Evolutionary conservation across 345 rosid genomes (phyloP), one percentile per base, ranked within the genome.

Genomic region (Lumnitzera littorea): DNA sequence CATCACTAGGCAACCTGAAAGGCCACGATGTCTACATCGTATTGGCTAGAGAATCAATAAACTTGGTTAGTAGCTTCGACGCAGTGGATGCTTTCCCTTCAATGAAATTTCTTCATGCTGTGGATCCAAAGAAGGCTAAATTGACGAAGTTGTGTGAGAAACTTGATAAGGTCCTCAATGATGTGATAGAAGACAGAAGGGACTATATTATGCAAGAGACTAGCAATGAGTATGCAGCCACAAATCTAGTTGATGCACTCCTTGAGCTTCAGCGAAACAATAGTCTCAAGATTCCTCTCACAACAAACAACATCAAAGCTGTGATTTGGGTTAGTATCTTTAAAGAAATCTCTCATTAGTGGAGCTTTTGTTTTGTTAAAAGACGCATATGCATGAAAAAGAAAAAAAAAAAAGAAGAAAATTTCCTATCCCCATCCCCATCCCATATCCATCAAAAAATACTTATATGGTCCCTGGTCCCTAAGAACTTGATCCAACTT

Each of bases 191-290:
- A 36, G 43, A 36, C 10, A 36, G 43, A 36, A 36, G 11, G 43
- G 15, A 23, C 15, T 8, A 51, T n/a, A 51, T 11, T 13, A 15
- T 51, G 3, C 53, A 51, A 51, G 17, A n/a, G 12, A 51, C 7
- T 14, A 50, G 46, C 29, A 0, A 55, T 10, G 58, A 70, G 16
- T 9, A 6, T 25, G 59, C 51, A 36, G 51, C 62, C 27, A 36
- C 49, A 24, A 56, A 74, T 29, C 27, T 48, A 3, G 67, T 70
- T 16, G 59, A 66, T 24, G 69, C 47, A 52, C 60, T 48, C 31
- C 55, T 58, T 23, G 20, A 51, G 7, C 53, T 51, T 23, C 16
- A 51, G 53, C 20, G 15, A 8, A 51, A 17, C 24, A 23, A 23
- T 15, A 51, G 24, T 6, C 53, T 51, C 24, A n/a, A 51, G 53